Percentiles rank a stretch among this genome's conserved stretches.
phyloP scores from a whole-genome alignment of 164 flowering plant species.

The Litsea cubeba region DNA sequence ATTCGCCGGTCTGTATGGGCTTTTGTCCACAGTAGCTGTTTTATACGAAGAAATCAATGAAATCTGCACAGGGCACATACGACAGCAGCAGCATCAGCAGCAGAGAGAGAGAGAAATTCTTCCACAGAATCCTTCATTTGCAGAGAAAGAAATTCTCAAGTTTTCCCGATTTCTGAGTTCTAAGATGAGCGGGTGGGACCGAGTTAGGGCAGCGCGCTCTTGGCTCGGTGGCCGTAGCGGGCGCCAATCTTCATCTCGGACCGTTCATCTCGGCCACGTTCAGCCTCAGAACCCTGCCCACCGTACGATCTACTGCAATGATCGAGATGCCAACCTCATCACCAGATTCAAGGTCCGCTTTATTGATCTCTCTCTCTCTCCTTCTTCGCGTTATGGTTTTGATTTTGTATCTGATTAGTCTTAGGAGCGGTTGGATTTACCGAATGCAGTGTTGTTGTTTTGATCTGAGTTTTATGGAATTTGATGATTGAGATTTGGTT shows the following conservation, averaged over 20 bases:
- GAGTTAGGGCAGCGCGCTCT: slow-evolving; percentile 26
- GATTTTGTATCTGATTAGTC: no score
- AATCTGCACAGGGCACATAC: no score
- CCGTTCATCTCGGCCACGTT: slow-evolving; percentile 23
- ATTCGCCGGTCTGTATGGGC: neutral
- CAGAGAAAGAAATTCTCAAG: neutral
- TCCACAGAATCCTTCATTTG: no score
- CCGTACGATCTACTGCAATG: slow-evolving; percentile 28
- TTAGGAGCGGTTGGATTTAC: no score
- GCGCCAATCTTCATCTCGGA: neutral
- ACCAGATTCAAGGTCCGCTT: slow-evolving; percentile 24
- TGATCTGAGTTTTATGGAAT: neutral
- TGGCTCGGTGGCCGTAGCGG: slow-evolving; percentile 11
- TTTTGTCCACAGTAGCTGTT: neutral
- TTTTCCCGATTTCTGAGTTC: neutral
- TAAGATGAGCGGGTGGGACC: slow-evolving; percentile 32
- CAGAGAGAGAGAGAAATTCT: neutral
- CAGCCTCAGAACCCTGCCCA: slow-evolving; percentile 27
- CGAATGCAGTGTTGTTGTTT: neutral
- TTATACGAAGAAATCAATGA: neutral
- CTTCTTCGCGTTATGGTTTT: no score
- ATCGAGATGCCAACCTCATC: slow-evolving; percentile 26
- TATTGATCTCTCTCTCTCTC: neutral
- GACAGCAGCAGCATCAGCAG: no score
- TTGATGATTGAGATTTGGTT: neutral